Conservation (phyloP, 225 moss, liverwort and hornwort genomes). For the Antitrichia curtipendula region DNA sequence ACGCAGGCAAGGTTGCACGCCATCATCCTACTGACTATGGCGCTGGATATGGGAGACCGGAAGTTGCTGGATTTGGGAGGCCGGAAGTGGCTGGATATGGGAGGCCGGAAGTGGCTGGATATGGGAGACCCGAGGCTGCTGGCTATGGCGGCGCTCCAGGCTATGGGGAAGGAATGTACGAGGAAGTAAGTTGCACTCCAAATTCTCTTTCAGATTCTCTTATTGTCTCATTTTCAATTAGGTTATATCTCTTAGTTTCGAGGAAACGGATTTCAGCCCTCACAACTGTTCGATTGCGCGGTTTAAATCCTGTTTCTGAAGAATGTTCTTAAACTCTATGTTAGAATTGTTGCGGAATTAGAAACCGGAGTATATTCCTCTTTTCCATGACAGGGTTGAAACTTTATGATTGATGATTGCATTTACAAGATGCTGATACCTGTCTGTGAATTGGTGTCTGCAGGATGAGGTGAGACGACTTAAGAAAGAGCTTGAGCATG, state of each 20-base stretch:
- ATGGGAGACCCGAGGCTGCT: not conserved
- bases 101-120: too few relatives aligned
- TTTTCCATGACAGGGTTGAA: not conserved
- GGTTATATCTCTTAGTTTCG: not conserved
- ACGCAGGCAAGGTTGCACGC: not conserved
- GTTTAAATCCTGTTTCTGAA: not conserved
- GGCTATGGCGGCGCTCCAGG: not conserved
- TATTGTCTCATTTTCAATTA: not conserved
- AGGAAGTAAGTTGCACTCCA: not conserved
- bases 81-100: not conserved
- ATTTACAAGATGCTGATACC: not conserved
- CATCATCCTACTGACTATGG: not conserved
- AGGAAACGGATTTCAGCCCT: too few relatives aligned
- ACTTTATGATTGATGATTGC: not conserved
- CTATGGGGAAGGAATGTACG: not conserved
- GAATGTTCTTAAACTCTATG: not conserved
- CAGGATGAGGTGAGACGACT: slow-evolving; percentile 1
- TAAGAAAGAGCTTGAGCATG: slow-evolving; percentile 9
- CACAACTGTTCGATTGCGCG: not conserved
- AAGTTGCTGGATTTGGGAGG: not conserved
- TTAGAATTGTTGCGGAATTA: not conserved
- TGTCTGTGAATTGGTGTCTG: not conserved
- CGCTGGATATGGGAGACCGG: slow-evolving; percentile 4
- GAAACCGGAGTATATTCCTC: not conserved
- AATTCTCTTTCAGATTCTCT: not conserved